Conservation (phyloP, 257 asterid species). For the Galeopsis tetrahit region DNA sequence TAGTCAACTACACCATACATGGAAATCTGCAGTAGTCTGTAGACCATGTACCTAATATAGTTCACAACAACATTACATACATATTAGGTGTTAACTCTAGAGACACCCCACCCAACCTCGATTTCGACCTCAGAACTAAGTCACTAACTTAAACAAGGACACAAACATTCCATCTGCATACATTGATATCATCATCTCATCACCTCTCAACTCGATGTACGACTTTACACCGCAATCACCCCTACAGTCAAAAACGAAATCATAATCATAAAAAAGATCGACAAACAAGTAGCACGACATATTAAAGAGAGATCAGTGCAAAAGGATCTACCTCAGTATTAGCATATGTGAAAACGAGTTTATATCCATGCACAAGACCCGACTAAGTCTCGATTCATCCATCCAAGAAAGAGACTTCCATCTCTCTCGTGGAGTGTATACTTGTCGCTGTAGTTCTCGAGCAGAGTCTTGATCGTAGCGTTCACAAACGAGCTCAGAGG, state of each 20-base stretch:
- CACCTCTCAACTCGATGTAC: neutral
- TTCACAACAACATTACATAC: neutral
- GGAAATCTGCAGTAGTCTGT: neutral
- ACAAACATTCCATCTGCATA: neutral
- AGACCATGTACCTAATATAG: neutral
- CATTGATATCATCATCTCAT: neutral
- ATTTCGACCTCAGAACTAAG: neutral
- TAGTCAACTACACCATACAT: neutral
- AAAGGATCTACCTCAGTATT: conserved; percentile 10
- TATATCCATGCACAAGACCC: conserved; percentile 39
- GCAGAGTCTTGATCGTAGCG: conserved; percentile 32
- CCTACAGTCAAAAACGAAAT: neutral
- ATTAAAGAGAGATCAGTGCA: neutral
- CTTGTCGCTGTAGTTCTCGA: conserved; percentile 23
- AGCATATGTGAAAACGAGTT: neutral
- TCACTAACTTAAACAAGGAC: neutral
- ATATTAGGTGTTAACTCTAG: neutral
- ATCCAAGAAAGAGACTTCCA: conserved; percentile 41
- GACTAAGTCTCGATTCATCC: conserved; percentile 41
- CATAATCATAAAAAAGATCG: neutral
- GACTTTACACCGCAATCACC: conserved; percentile 11
- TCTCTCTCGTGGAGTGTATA: conserved; percentile 38
- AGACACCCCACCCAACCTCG: neutral
- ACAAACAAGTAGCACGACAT: neutral
- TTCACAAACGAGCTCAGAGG: conserved; percentile 40